These are phyloP conservation scores for Sporisorium iseilematis-ciliati DNA, from an alignment of 1,284 basidiomycete genomes.

Conservation along the genomic window DNA sequence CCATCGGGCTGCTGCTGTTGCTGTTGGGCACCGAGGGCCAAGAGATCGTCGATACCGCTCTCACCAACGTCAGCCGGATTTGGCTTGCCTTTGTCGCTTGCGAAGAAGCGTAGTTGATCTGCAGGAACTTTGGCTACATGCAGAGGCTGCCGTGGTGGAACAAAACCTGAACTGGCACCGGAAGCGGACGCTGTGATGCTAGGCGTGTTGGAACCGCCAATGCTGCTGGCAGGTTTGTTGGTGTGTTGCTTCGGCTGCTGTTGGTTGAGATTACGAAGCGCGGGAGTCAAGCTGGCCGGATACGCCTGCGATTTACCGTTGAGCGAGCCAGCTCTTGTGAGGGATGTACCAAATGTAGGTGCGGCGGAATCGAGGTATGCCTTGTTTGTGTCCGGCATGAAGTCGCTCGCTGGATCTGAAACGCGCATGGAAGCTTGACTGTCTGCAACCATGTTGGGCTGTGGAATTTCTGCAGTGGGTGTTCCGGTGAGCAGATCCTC, in stretches of 20 bases:
- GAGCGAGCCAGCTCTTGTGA: constrained; percentile 26
- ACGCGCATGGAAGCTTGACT: constrained; percentile 21
- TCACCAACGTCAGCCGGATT: constrained; percentile 50
- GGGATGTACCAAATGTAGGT: constrained; percentile 19
- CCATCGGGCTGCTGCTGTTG: constrained; percentile 1
- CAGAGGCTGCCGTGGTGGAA: constrained; percentile 36
- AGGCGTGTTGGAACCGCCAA: constrained; percentile 29
- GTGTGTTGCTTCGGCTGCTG: constrained; percentile 7
- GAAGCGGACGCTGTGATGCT: constrained; percentile 39
- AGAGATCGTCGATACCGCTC: constrained; percentile 63
- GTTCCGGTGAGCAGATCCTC: constrained; percentile 37
- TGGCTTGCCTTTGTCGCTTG: constrained; percentile 31
- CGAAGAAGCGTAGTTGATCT: constrained; percentile 53
- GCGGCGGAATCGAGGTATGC: constrained; percentile 29
- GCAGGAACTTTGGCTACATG: constrained; percentile 46
- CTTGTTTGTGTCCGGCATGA: constrained; percentile 56
- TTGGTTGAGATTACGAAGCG: constrained; percentile 27
- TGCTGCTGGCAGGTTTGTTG: constrained; percentile 22
- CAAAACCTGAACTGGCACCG: constrained; percentile 43
- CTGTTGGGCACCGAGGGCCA: constrained; percentile 32
- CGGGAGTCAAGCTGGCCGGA: constrained; percentile 32
- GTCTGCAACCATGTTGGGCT: constrained; percentile 18
- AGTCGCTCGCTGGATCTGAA: constrained; percentile 35
- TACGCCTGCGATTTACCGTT: constrained; percentile 16
- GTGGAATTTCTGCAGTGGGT: constrained; percentile 19